phyloP scores from a whole-genome alignment of 768 basidiomycete genomes.

The Xerocomus brunneocitrinus region DNA sequence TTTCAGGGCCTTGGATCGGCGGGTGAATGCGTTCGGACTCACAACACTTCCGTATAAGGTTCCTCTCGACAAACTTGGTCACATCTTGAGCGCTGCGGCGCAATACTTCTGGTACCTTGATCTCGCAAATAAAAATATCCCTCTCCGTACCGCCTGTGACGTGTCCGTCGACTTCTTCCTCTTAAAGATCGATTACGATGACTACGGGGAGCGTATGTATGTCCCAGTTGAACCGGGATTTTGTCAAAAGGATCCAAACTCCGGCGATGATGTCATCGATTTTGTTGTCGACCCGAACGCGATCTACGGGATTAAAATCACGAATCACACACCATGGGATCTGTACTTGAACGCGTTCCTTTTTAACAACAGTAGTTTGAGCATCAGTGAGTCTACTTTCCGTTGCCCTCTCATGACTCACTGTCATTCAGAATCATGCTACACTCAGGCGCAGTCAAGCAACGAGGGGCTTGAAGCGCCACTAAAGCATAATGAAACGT shows the following conservation, averaged over 20 bases:
- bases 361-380: constrained; percentile 39
- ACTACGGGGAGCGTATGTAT: not conserved
- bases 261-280: constrained; percentile 8
- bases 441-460: not conserved
- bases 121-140: constrained; percentile 1
- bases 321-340: constrained; percentile 2
- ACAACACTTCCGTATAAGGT: not conserved
- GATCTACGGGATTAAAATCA: constrained; percentile 30
- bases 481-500: not conserved
- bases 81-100: constrained; percentile 11
- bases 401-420: not conserved
- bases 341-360: constrained; percentile 40
- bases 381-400: constrained; percentile 26
- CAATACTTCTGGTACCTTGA: constrained; percentile 22
- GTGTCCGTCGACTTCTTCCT: constrained; percentile 12
- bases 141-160: not conserved
- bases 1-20: constrained; percentile 3
- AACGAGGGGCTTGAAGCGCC: constrained; percentile 4
- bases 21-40: constrained; percentile 1
- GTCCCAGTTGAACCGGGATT: not conserved
- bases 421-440: constrained; percentile 6
- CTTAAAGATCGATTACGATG: not conserved
- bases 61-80: not conserved
- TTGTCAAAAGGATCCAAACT: not conserved
- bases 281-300: constrained; percentile 21